These are phyloP conservation scores for Aspergillus sp. DNA, from an alignment of 2,329 filamentous ascomycete genomes.

Conservation along the genomic window DNA sequence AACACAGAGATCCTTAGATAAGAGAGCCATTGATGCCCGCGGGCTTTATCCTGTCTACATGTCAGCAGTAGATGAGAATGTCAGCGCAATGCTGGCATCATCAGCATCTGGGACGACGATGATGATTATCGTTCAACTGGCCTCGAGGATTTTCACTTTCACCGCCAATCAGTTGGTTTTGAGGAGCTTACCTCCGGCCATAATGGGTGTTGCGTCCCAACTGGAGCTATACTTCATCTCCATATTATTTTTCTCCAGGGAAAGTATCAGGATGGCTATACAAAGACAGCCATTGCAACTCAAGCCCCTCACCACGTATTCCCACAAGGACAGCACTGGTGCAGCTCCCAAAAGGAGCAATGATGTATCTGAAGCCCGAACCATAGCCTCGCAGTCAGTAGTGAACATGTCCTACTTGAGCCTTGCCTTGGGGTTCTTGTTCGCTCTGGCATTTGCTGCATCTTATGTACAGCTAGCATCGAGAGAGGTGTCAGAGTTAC, in stretches of 20 bases:
- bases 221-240: constrained; percentile 91
- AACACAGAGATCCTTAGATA: neutral
- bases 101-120: constrained; percentile 73
- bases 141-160: constrained; percentile 87
- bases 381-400: constrained; percentile 64
- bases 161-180: constrained; percentile 87
- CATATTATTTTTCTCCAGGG: constrained; percentile 90
- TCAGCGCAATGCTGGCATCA: constrained; percentile 28
- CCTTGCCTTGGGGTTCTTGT: constrained; percentile 65
- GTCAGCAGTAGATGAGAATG: constrained; percentile 21
- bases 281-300: constrained; percentile 68
- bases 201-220: constrained; percentile 84
- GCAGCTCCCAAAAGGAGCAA: constrained; percentile 11
- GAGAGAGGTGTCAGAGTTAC: constrained; percentile 55
- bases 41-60: constrained; percentile 10
- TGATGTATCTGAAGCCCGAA: constrained; percentile 24
- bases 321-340: constrained; percentile 15
- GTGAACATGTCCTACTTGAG: constrained; percentile 87
- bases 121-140: constrained; percentile 83
- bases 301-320: constrained; percentile 12
- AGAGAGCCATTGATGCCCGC: neutral
- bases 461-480: constrained; percentile 64
- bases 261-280: constrained; percentile 86
- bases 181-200: constrained; percentile 79
- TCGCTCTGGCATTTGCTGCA: constrained; percentile 65